Evolutionary conservation across 192 early-diverging fungal species (phyloP), one percentile per base, ranked within the genome.

Genomic region (Endogone sp.): DNA sequence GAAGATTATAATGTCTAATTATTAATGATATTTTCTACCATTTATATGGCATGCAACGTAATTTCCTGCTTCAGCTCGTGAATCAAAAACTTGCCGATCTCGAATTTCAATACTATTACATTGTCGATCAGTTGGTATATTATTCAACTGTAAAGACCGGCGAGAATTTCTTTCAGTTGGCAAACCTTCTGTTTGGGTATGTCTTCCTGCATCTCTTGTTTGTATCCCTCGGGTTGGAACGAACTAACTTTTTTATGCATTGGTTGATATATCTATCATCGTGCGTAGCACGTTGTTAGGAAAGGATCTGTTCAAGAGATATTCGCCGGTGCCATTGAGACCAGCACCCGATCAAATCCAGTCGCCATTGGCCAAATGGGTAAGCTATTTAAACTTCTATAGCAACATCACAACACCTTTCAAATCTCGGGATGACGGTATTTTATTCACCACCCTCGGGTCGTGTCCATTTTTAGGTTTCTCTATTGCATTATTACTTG

Each of bases 121-220:
- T 93, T 62, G 86, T 92, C 2, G 90, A 93, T 75, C 86, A 93
- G 68, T 73, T 93, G 21, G 82, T 91, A 28, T 87, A 90, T 56
- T 91, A 86, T 75, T 86, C 86, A n/a, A 92, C 92, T 2, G 85
- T 89, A 44, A 89, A 92, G 65, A 89, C 86, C 11, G 82, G 87
- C 0, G 89, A 92, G 57, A 84, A 82, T 65, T 93, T 86, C 76
- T 78, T 91, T 32, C 83, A 89, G 59, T 66, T 92, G 28, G 90
- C 89, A 1, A 80, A 79, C 25, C 62, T 93, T 16, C 65, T 93
- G 21, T 93, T 93, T 66, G 83, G 77, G 85, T 89, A 76, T 56
- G 62, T 74, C 20, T 58, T 27, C n/a, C 27, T 22, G 3, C 32
- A 20, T 23, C n/a, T 28, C 29, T 23, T 73, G 29, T 24, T n/a